Conservation (phyloP, 768 basidiomycete species). For the Tulasnella sp. region DNA sequence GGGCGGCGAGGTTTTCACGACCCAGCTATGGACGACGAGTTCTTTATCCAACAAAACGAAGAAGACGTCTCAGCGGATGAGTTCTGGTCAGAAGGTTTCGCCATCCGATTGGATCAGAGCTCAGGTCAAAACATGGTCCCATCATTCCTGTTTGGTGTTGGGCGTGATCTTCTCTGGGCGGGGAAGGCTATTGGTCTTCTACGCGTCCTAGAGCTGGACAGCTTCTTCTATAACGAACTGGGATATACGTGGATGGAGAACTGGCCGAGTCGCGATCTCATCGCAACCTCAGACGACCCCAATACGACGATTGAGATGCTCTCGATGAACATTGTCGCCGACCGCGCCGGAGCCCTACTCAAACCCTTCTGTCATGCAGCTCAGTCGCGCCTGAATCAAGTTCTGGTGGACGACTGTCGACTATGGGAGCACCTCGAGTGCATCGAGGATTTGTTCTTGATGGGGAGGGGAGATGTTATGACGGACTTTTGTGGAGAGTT, state of each 20-base stretch:
- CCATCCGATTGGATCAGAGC: slow-evolving; percentile 32
- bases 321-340: slow-evolving; percentile 8
- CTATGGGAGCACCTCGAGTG: slow-evolving; percentile 41
- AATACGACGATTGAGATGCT: background rate
- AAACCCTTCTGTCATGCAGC: slow-evolving; percentile 45
- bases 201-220: slow-evolving; percentile 40
- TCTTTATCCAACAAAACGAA: slow-evolving; percentile 68
- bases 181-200: slow-evolving; percentile 73
- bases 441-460: slow-evolving; percentile 62
- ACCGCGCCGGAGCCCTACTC: slow-evolving; percentile 39
- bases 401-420: slow-evolving; percentile 56
- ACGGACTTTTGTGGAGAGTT: slow-evolving; percentile 62
- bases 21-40: slow-evolving; percentile 50
- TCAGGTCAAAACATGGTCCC: slow-evolving; percentile 33
- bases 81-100: slow-evolving; percentile 70
- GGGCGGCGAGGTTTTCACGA: background rate
- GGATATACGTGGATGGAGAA: slow-evolving; percentile 7
- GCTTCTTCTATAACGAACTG: slow-evolving; percentile 8
- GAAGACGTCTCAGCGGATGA: slow-evolving; percentile 46
- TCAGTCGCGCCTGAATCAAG: slow-evolving; percentile 42
- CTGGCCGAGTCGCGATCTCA: slow-evolving; percentile 1
- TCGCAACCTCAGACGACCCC: background rate
- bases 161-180: slow-evolving; percentile 47
- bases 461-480: slow-evolving; percentile 69
- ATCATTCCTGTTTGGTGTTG: slow-evolving; percentile 49